Conservation (phyloP, 345 rosid species). For the Populus euphratica region DNA sequence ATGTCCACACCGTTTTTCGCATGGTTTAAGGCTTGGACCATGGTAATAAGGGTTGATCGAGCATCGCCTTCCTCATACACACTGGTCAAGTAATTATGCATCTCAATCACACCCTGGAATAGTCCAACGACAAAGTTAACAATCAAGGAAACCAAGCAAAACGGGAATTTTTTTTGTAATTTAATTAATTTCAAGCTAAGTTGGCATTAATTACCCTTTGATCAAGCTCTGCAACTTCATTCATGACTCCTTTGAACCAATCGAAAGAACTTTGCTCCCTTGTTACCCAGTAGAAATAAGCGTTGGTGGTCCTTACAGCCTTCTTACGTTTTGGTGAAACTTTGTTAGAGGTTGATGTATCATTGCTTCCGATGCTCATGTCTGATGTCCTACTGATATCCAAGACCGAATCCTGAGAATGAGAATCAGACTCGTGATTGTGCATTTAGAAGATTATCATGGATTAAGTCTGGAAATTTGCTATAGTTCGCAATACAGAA, state of each 20-base stretch:
- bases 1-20: slow-evolving; percentile 97
- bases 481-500: no score
- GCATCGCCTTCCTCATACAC: slow-evolving; percentile 99
- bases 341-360: slow-evolving; percentile 34
- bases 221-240: slow-evolving; percentile 89
- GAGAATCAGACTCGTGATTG: not conserved
- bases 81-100: slow-evolving; percentile 98
- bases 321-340: slow-evolving; percentile 53
- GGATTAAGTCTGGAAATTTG: not conserved
- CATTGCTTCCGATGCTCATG: slow-evolving; percentile 50
- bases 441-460: not conserved
- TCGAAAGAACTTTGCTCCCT: slow-evolving; percentile 98
- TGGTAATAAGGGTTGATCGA: slow-evolving; percentile 94
- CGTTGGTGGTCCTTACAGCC: slow-evolving; percentile 72
- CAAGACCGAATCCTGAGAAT: slow-evolving; percentile 58
- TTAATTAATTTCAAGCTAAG: not conserved
- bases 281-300: slow-evolving; percentile 98
- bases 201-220: slow-evolving; percentile 57
- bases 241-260: slow-evolving; percentile 99
- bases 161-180: not conserved
- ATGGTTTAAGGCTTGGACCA: slow-evolving; percentile 97
- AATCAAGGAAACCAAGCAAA: slow-evolving; percentile 4
- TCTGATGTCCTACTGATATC: slow-evolving; percentile 73
- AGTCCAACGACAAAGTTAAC: not conserved
- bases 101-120: slow-evolving; percentile 85